A percentile compares a stretch with the other conserved stretches of the same genome.
Conservation (phyloP, 805 yeast species). For the Spathaspora girioi region DNA sequence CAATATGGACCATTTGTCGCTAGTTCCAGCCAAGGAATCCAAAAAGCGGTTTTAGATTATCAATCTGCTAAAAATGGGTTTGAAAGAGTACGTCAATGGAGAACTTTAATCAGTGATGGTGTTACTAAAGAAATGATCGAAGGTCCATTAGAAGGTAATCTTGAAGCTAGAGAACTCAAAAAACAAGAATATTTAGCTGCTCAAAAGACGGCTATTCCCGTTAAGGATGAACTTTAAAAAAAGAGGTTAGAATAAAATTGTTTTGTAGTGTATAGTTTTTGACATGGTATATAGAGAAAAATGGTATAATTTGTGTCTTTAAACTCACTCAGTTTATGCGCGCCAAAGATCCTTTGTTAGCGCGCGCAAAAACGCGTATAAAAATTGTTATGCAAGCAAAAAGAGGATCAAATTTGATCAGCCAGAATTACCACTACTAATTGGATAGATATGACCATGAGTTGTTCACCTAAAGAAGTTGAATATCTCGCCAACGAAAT, state of each 20-base stretch:
- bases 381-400: neutral
- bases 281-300: neutral
- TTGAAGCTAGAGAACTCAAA: conserved; percentile 24
- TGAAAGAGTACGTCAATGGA: conserved; percentile 63
- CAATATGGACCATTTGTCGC: conserved; percentile 94
- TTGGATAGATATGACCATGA: conserved; percentile 27
- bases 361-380: neutral
- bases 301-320: neutral
- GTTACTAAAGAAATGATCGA: conserved; percentile 41
- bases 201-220: conserved; percentile 3
- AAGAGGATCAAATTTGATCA: neutral
- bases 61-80: conserved; percentile 68
- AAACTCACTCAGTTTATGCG: neutral
- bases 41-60: conserved; percentile 69
- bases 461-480: conserved; percentile 21
- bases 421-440: neutral
- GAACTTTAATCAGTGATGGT: conserved; percentile 41
- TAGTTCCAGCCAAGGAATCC: conserved; percentile 59
- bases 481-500: conserved; percentile 27
- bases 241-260: neutral
- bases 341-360: too few species aligned
- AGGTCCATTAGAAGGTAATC: conserved; percentile 32
- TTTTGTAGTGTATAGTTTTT: conserved; percentile 1
- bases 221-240: conserved; percentile 12
- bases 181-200: conserved; percentile 11